phyloP scores from a whole-genome alignment of 2,329 filamentous ascomycete genomes.

The Paecilomyces fulvus region DNA sequence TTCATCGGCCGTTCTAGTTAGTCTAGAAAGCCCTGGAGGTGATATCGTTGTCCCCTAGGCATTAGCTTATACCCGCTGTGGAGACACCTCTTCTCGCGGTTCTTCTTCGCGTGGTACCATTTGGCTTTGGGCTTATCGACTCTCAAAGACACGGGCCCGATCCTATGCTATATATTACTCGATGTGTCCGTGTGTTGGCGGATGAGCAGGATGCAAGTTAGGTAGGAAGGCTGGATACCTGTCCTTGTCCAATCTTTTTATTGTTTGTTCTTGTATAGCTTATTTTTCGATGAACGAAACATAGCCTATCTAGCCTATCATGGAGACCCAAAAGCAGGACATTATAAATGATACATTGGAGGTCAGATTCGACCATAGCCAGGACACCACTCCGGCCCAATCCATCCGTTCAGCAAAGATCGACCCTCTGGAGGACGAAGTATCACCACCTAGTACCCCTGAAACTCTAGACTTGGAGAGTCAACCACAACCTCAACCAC shows the following conservation, averaged over 20 bases:
- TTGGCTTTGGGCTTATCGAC: neutral
- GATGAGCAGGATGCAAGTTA: neutral
- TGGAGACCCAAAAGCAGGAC: neutral
- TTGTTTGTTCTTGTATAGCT: neutral
- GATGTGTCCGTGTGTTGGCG: neutral
- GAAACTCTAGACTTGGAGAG: neutral
- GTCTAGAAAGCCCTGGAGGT: neutral
- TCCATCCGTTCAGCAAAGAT: neutral
- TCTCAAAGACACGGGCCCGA: neutral
- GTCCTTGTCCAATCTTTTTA: neutral
- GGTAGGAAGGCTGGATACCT: neutral
- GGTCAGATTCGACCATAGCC: neutral
- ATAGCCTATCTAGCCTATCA: neutral
- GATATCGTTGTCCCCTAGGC: neutral
- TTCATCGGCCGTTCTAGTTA: neutral
- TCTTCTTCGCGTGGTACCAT: neutral
- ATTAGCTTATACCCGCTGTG: neutral
- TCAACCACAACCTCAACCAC: neutral
- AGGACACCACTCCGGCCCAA: neutral
- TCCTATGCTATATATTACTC: neutral
- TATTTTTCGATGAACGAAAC: neutral
- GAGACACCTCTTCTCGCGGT: neutral
- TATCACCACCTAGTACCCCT: neutral
- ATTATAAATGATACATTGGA: neutral
- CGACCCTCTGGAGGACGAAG: neutral